phyloP scores from a whole-genome alignment of 768 basidiomycete species.

The Cubamyces lactineus region DNA sequence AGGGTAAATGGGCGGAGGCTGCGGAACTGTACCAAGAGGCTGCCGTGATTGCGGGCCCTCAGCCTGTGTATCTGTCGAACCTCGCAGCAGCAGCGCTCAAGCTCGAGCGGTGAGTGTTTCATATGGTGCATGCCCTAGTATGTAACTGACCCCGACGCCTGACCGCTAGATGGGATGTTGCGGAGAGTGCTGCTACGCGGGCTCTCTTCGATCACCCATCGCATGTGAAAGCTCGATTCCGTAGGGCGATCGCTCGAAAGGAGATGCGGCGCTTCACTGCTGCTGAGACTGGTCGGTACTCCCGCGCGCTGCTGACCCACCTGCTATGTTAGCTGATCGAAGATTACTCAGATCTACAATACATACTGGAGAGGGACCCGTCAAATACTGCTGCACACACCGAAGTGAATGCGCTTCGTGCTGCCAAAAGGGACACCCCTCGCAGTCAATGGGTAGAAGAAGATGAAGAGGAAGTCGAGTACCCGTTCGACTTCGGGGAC shows the following conservation, averaged over 20 bases:
- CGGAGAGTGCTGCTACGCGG: conserved; percentile 33
- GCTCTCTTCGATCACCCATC: conserved; percentile 37
- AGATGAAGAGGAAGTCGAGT: too few species aligned
- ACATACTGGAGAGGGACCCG: conserved; percentile 34
- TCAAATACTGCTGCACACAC: conserved; percentile 25
- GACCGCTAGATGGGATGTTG: conserved; percentile 31
- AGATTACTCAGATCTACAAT: conserved; percentile 35
- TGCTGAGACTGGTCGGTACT: conserved; percentile 31
- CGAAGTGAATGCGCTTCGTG: conserved; percentile 23
- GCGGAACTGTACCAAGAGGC: conserved; percentile 47
- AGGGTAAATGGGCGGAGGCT: conserved; percentile 41
- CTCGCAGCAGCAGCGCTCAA: conserved; percentile 49
- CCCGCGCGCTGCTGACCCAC: neutral
- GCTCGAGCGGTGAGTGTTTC: conserved; percentile 34
- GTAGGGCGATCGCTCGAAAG: conserved; percentile 40
- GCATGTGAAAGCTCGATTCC: conserved; percentile 40
- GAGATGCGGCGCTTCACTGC: conserved; percentile 26
- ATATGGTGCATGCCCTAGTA: neutral
- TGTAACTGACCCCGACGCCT: neutral
- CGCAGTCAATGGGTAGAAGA: too few species aligned
- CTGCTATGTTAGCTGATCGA: too few species aligned
- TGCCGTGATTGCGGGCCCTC: conserved; percentile 40
- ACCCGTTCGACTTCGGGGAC: conserved; percentile 40
- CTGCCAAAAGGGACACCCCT: conserved; percentile 1
- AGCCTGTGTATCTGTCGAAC: conserved; percentile 45